Conservation (phyloP, 345 rosid species). For the Melastoma malabathricum region DNA sequence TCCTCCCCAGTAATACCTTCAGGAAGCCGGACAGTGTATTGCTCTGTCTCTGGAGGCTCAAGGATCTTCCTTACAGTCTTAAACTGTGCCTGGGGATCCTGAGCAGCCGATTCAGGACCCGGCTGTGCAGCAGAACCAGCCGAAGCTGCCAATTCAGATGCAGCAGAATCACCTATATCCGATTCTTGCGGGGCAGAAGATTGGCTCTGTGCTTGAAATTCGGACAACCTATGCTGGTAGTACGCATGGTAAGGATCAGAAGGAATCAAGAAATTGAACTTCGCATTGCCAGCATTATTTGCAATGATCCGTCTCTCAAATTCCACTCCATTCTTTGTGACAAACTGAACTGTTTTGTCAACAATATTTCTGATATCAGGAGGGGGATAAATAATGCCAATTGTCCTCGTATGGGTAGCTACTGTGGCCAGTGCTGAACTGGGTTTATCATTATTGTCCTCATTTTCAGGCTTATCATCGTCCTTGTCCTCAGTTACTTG, state of each 20-base stretch:
- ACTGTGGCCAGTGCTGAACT: slow-evolving; percentile 29
- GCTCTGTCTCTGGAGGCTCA: slow-evolving; percentile 66
- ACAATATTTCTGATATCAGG: slow-evolving; percentile 71
- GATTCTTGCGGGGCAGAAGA: slow-evolving; percentile 25
- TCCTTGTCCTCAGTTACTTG: slow-evolving; percentile 34
- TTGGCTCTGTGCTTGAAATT: slow-evolving; percentile 47
- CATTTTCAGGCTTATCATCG: slow-evolving; percentile 26
- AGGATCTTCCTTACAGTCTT: slow-evolving; percentile 47
- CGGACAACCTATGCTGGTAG: slow-evolving; percentile 61
- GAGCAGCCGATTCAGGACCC: slow-evolving; percentile 29
- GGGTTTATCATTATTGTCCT: slow-evolving; percentile 27
- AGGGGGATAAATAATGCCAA: slow-evolving; percentile 83
- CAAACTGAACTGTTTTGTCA: slow-evolving; percentile 71
- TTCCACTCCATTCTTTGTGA: slow-evolving; percentile 62
- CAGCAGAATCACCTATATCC: slow-evolving; percentile 21
- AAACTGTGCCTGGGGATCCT: slow-evolving; percentile 56
- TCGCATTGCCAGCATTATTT: slow-evolving; percentile 47
- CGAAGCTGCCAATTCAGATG: slow-evolving; percentile 20
- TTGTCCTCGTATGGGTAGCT: slow-evolving; percentile 66
- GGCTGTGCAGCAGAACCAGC: slow-evolving; percentile 11
- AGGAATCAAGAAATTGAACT: slow-evolving; percentile 55
- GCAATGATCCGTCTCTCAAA: slow-evolving; percentile 68
- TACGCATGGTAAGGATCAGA: slow-evolving; percentile 72
- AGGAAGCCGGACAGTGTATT: slow-evolving; percentile 65
- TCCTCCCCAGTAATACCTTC: slow-evolving; percentile 75